Conservation (phyloP, 768 basidiomycete genomes). For the Lyophyllum shimeji region DNA sequence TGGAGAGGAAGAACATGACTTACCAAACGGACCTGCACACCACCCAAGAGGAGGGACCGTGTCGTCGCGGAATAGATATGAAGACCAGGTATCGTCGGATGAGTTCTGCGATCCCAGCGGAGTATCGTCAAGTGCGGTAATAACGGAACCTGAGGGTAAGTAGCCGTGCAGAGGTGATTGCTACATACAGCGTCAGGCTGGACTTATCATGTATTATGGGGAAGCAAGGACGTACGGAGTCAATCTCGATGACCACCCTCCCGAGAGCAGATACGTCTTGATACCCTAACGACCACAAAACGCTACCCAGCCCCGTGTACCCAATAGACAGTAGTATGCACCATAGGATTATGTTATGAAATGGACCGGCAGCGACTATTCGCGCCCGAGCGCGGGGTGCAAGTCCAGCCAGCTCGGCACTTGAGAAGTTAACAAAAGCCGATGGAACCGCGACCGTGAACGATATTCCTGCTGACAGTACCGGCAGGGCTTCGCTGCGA, state of each 20-base stretch:
- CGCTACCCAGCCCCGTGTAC: constrained; percentile 28
- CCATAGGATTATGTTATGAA: constrained; percentile 72
- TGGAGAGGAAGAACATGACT: constrained; percentile 28
- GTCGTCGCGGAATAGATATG: constrained; percentile 34
- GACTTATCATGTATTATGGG: background rate
- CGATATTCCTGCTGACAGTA: constrained; percentile 60
- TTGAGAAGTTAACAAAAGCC: constrained; percentile 69
- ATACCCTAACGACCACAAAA: constrained; percentile 45
- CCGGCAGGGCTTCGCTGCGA: constrained; percentile 61
- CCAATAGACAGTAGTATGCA: constrained; percentile 39
- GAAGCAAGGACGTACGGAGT: constrained; percentile 41
- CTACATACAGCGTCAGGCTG: constrained; percentile 30
- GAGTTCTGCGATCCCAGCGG: constrained; percentile 31
- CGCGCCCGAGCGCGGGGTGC: constrained; percentile 48
- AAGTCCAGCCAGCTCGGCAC: constrained; percentile 36
- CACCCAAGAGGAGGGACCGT: constrained; percentile 44
- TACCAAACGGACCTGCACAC: constrained; percentile 45
- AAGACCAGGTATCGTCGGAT: constrained; percentile 43
- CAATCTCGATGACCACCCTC: constrained; percentile 53
- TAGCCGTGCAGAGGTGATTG: constrained; percentile 60
- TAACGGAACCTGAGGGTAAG: constrained; percentile 54
- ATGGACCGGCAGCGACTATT: constrained; percentile 72
- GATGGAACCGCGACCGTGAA: constrained; percentile 67
- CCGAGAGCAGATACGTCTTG: constrained; percentile 51
- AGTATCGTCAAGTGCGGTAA: constrained; percentile 68